Base-by-base conservation (phyloP, 768 basidiomycete species). In the Lactifluus piperatus region DNA sequence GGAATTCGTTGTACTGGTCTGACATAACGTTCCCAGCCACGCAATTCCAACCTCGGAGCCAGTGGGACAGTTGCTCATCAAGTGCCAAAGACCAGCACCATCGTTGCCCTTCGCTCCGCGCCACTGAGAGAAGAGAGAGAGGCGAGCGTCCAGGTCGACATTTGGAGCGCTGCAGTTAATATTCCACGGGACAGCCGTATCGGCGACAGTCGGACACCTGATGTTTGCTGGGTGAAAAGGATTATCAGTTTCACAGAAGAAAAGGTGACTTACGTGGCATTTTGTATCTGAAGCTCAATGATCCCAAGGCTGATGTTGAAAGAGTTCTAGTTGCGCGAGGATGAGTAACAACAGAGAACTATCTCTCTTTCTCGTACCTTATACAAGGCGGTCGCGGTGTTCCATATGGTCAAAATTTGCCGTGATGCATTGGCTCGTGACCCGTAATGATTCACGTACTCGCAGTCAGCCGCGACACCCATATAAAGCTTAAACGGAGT, bases 391-490 rank as follows among this genome's bases (percentile, higher is more conserved):
- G 82, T 85, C 44, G 85, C 86, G n/a, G 81, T 79, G 69, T 93
- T 93, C 84, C 85, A 91, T 63, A 83, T 79, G 50, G 75, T 90
- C 56, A 94, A 69, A 56, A 93, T 90, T 64, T 87, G 84, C 29
- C 73, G 78, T 9, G 87, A 83, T 5, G 91, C 89, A 58, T 83
- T 84, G 34, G 79, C 74, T 63, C 79, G 74, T 2, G 79, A 78
- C 30, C 82, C 84, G 66, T 88, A 88, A 59, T 77, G 77, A 30
- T 72, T 65, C 11, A 84, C 82, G 68, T 92, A 94, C 62, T 79
- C 81, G 72, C 92, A 94, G 69, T 94, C 92, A 5, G 91, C 86
- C 0, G 91, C 91, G 56, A 92, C 86, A 26, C 92, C 92, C 82
- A 93, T 85, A 69, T 86, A 91, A 26, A 82, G 65, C 81, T 82